phyloP scores from a whole-genome alignment of 2,329 filamentous ascomycete species.

The Aulographum hederae region DNA sequence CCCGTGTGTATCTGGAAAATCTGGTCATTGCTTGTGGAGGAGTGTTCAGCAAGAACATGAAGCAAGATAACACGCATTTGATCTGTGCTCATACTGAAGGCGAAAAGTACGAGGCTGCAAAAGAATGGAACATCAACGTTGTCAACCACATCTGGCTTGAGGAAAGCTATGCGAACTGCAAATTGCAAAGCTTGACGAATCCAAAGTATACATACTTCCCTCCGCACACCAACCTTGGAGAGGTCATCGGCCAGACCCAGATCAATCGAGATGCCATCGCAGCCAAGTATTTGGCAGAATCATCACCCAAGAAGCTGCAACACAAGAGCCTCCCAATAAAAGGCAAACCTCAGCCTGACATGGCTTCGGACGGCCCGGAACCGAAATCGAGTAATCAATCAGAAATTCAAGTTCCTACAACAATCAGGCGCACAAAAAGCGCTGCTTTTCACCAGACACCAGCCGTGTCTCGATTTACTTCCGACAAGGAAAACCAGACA shows the following conservation, averaged over 20 bases:
- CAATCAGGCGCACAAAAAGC: neutral
- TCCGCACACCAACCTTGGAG: constrained; percentile 72
- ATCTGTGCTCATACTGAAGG: constrained; percentile 78
- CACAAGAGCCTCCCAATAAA: neutral
- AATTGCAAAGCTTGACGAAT: constrained; percentile 52
- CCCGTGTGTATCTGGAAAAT: constrained; percentile 83
- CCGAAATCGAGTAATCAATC: no score
- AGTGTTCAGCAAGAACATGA: constrained; percentile 87
- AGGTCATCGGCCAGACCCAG: constrained; percentile 78
- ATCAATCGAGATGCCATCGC: constrained; percentile 58
- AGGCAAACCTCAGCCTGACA: no score
- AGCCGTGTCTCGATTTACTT: neutral
- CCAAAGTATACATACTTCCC: constrained; percentile 76
- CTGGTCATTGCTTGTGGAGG: constrained; percentile 70
- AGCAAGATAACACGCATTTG: constrained; percentile 85
- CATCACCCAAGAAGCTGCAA: neutral
- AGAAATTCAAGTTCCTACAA: no score
- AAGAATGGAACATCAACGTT: constrained; percentile 80
- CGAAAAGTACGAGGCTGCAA: constrained; percentile 83
- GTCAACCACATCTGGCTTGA: constrained; percentile 96
- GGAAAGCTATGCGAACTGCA: constrained; percentile 85
- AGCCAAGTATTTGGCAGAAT: constrained; percentile 32
- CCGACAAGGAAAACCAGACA: constrained; percentile 67
- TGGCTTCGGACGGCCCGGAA: neutral
- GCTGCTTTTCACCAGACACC: neutral